A percentile compares a stretch with the other conserved stretches of the same genome.
These are phyloP conservation scores for Pseudocercospora cruenta DNA, from an alignment of 2,329 filamentous ascomycete species.

Conservation along the genomic window DNA sequence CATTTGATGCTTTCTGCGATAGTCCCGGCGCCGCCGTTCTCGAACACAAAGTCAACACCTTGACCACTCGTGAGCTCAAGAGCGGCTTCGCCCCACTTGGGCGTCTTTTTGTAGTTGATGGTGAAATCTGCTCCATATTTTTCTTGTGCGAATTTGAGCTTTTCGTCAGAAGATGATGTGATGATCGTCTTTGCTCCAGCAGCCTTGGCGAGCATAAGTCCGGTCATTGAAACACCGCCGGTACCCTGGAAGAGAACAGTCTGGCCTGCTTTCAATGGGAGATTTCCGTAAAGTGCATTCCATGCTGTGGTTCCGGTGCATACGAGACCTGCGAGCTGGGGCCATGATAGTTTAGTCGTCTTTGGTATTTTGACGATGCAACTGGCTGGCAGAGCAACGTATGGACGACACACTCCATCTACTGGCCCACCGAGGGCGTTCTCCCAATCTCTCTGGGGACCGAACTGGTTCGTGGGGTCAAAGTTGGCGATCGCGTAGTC, in stretches of 20 bases:
- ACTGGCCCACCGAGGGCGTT: slow-evolving; percentile 62
- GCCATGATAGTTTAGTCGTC: slow-evolving; percentile 20
- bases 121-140: slow-evolving; percentile 59
- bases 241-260: slow-evolving; percentile 39
- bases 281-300: slow-evolving; percentile 31
- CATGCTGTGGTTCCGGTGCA: slow-evolving; percentile 31
- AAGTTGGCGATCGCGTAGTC: slow-evolving; percentile 62
- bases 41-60: slow-evolving; percentile 53
- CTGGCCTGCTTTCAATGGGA: slow-evolving; percentile 28
- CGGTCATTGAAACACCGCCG: slow-evolving; percentile 48
- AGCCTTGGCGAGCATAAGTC: slow-evolving; percentile 31
- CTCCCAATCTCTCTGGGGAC: slow-evolving; percentile 48
- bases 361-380: slow-evolving; percentile 57
- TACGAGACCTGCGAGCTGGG: slow-evolving; percentile 28
- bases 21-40: slow-evolving; percentile 47
- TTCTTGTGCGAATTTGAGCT: slow-evolving; percentile 55
- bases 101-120: slow-evolving; percentile 63
- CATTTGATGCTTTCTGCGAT: slow-evolving; percentile 20
- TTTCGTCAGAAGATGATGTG: slow-evolving; percentile 61
- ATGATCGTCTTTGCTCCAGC: slow-evolving; percentile 54
- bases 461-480: slow-evolving; percentile 45
- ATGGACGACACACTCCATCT: slow-evolving; percentile 59
- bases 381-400: slow-evolving; percentile 59
- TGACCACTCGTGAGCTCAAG: slow-evolving; percentile 47
- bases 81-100: slow-evolving; percentile 62